Conservation (phyloP, 1,284 basidiomycete genomes). For the Fomitopsis pinicola region DNA sequence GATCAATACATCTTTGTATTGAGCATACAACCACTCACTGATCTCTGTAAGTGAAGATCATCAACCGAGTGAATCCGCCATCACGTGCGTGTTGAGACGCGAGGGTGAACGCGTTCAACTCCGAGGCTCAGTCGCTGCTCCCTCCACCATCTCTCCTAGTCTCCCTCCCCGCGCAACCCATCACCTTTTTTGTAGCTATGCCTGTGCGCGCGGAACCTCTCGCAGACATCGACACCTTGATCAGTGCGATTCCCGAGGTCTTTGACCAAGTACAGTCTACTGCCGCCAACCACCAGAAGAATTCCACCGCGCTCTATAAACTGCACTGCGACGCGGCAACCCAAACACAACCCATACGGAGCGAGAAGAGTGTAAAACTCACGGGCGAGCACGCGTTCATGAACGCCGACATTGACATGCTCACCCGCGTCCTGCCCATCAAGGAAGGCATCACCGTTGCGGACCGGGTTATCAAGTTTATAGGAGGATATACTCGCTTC, state of each 20-base stretch:
- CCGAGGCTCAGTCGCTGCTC: too few relatives aligned
- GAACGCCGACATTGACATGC: slow-evolving; percentile 66
- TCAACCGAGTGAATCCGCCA: too few relatives aligned
- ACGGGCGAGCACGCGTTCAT: slow-evolving; percentile 83
- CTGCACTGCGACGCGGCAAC: slow-evolving; percentile 67
- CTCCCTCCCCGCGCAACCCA: background rate
- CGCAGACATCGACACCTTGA: slow-evolving; percentile 29
- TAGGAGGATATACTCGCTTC: slow-evolving; percentile 80
- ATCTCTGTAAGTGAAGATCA: too few relatives aligned
- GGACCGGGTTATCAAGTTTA: slow-evolving; percentile 83
- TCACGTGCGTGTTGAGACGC: too few relatives aligned
- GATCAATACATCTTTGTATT: too few relatives aligned
- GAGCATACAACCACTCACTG: too few relatives aligned
- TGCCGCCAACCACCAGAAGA: slow-evolving; percentile 88
- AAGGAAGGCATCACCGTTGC: slow-evolving; percentile 84
- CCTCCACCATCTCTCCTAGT: background rate
- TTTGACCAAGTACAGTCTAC: slow-evolving; percentile 85
- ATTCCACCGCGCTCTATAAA: slow-evolving; percentile 83
- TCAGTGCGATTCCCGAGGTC: slow-evolving; percentile 44
- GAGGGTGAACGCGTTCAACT: too few relatives aligned
- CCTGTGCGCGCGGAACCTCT: slow-evolving; percentile 25
- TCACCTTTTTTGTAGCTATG: slow-evolving; percentile 20
- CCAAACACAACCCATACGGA: slow-evolving; percentile 49
- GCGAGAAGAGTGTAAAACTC: slow-evolving; percentile 52
- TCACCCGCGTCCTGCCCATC: slow-evolving; percentile 68